Conservation (phyloP, 1,139 yeast species). For the Williopsis jadinii region DNA sequence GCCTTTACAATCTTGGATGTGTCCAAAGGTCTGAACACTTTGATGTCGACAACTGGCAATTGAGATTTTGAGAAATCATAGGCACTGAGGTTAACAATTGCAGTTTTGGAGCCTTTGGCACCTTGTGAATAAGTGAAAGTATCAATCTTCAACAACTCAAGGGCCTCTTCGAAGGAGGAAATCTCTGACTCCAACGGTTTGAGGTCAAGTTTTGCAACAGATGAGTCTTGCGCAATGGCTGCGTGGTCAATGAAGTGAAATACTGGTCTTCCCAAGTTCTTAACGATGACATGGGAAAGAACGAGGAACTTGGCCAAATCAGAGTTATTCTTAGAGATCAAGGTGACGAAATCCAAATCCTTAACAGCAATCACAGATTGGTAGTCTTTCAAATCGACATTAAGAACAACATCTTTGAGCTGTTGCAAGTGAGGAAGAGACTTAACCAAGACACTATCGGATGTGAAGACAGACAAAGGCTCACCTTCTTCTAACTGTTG, state of each 20-base stretch:
- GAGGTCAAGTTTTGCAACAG: slow-evolving; percentile 3
- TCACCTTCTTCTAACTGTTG: slow-evolving; percentile 1
- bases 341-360: slow-evolving; percentile 56
- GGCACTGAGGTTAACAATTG: slow-evolving; percentile 27
- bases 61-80: slow-evolving; percentile 3
- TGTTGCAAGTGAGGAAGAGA: slow-evolving; percentile 55
- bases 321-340: slow-evolving; percentile 53
- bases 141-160: slow-evolving; percentile 12
- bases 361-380: slow-evolving; percentile 46
- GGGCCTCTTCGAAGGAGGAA: slow-evolving; percentile 8
- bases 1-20: slow-evolving; percentile 51
- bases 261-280: slow-evolving; percentile 42
- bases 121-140: slow-evolving; percentile 22
- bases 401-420: slow-evolving; percentile 46
- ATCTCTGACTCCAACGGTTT: slow-evolving; percentile 4
- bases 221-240: slow-evolving; percentile 3
- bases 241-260: slow-evolving; percentile 52
- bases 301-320: slow-evolving; percentile 48
- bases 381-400: slow-evolving; percentile 58
- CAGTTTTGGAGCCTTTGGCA: slow-evolving; percentile 30
- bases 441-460: slow-evolving; percentile 47
- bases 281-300: slow-evolving; percentile 53
- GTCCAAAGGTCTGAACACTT: slow-evolving; percentile 38
- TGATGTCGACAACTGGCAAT: slow-evolving; percentile 6
- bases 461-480: slow-evolving; percentile 30